These are phyloP conservation scores for Sphaerosporella brunnea DNA, from an alignment of 495 filamentous ascomycete genomes.

Conservation along the genomic window DNA sequence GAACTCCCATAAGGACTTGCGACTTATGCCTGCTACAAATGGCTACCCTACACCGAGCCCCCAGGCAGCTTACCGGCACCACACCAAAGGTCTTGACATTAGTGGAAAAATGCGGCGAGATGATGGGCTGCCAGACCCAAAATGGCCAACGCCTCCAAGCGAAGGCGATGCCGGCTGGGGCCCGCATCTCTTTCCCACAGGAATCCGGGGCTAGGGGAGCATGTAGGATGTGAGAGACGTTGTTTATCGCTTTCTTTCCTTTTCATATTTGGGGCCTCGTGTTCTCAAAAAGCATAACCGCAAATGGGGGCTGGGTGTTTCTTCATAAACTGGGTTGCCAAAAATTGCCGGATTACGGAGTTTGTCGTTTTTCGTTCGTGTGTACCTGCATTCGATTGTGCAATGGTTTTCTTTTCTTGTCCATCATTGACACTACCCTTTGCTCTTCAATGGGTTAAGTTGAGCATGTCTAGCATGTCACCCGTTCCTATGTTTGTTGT, in stretches of 20 bases:
- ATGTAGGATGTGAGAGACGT: not conserved
- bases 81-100: constrained; percentile 33
- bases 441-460: not conserved
- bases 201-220: constrained; percentile 1
- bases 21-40: constrained; percentile 49
- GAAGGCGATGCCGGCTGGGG: constrained; percentile 70
- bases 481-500: constrained; percentile 1
- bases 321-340: not conserved
- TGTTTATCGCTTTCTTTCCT: not conserved
- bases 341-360: constrained; percentile 3
- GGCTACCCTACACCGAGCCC: constrained; percentile 44
- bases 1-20: constrained; percentile 16
- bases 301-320: constrained; percentile 1
- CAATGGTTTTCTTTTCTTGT: constrained; percentile 1
- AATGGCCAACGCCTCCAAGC: constrained; percentile 84
- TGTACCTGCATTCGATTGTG: constrained; percentile 2
- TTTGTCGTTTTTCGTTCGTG: constrained; percentile 1
- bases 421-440: not conserved
- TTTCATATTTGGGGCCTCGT: not conserved
- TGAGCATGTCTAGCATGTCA: not conserved
- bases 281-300: not conserved
- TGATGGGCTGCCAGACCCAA: constrained; percentile 34
- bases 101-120: constrained; percentile 26
- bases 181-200: not conserved
- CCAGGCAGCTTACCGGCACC: constrained; percentile 33